Evolutionary conservation across 176 grass and related monocot genomes (phyloP).

Genomic region (Elaeis guineensis): DNA sequence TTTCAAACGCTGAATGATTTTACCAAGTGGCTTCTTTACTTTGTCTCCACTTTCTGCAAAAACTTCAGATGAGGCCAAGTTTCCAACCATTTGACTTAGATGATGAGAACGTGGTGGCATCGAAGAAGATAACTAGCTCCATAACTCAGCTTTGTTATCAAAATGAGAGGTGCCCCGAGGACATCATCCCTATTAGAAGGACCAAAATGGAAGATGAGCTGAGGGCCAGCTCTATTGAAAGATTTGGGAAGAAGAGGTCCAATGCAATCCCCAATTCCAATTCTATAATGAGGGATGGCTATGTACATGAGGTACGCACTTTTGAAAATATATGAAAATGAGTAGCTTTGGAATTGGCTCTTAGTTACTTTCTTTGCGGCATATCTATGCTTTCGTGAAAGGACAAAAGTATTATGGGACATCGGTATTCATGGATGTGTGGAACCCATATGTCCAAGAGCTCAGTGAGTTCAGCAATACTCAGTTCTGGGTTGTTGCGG

Average conservation of each 20-base stretch:
- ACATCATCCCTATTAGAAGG: conserved; percentile 4
- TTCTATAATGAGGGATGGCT: no score
- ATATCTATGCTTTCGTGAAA: neutral
- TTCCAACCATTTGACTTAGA: neutral
- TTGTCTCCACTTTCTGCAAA: neutral
- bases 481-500: neutral
- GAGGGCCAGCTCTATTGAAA: conserved; percentile 8
- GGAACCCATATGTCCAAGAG: neutral
- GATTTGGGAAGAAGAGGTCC: conserved; percentile 4
- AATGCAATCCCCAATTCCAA: neutral
- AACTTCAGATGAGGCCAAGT: neutral
- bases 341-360: no score
- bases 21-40: no score
- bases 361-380: neutral
- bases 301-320: no score
- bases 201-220: neutral
- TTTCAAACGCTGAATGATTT: no score
- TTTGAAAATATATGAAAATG: no score
- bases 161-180: neutral
- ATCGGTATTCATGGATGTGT: neutral
- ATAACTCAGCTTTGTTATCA: neutral
- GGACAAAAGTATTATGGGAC: conserved; percentile 1
- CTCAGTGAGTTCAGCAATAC: neutral
- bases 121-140: neutral
- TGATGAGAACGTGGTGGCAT: neutral